Conservation (phyloP, 805 yeast species). For the Sugiyamaella boreocaroliniensis region DNA sequence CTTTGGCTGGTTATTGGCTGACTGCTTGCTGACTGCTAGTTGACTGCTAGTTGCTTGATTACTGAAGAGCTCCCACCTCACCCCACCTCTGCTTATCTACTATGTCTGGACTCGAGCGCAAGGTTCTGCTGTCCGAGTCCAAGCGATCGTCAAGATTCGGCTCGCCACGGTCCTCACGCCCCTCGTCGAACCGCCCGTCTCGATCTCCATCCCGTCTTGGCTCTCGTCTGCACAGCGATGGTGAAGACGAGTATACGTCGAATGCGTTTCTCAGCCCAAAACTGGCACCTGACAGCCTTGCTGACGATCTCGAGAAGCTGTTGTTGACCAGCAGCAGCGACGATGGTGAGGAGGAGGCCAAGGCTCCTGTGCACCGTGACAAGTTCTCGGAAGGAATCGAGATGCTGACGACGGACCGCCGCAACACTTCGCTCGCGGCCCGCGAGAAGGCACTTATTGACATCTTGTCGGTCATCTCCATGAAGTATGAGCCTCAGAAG, state of each 20-base stretch:
- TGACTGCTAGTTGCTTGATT: background rate
- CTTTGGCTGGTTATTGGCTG: no score
- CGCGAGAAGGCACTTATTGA: constrained; percentile 29
- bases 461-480: constrained; percentile 24
- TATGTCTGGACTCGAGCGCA: background rate
- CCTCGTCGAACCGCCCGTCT: constrained; percentile 11
- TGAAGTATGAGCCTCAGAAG: constrained; percentile 28
- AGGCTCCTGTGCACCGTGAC: constrained; percentile 12
- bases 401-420: constrained; percentile 25
- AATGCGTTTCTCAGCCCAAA: constrained; percentile 15
- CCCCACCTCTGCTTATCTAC: no score
- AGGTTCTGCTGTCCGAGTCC: constrained; percentile 1
- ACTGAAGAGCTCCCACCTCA: background rate
- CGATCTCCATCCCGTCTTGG: constrained; percentile 16
- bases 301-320: constrained; percentile 13
- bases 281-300: constrained; percentile 14
- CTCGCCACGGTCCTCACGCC: constrained; percentile 11
- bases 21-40: background rate
- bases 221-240: constrained; percentile 11
- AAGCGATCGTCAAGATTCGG: constrained; percentile 4
- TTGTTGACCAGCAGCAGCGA: background rate
- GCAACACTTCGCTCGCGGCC: constrained; percentile 27
- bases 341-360: constrained; percentile 7
- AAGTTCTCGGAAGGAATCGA: constrained; percentile 22
- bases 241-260: constrained; percentile 19